Evolutionary conservation across 2,329 filamentous ascomycete genomes (phyloP).

Genomic region (Alternaria panax): DNA sequence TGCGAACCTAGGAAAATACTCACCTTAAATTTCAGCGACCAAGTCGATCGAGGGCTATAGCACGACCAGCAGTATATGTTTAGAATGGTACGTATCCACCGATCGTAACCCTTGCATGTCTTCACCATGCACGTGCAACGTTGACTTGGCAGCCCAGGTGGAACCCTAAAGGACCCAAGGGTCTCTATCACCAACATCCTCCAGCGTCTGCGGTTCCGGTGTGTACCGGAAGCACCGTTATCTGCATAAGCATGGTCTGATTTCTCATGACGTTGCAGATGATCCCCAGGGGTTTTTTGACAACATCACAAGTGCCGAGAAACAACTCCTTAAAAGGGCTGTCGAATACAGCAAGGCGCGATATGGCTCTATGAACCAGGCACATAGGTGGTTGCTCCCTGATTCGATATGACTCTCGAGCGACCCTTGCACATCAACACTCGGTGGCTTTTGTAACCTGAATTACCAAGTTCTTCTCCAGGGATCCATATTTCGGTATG

Average conservation of each 20-base stretch:
- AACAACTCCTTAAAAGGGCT: not conserved
- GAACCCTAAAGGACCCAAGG: not conserved
- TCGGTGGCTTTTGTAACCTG: conserved; percentile 3
- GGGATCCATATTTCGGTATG: conserved; percentile 10
- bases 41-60: not conserved
- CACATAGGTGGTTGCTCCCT: not conserved
- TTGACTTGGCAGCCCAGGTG: not conserved
- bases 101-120: not conserved
- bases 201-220: not conserved
- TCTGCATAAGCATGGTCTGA: not conserved
- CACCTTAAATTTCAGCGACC: not conserved
- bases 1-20: not conserved
- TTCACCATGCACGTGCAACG: conserved; percentile 1
- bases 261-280: not conserved
- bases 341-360: not conserved
- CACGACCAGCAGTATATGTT: not conserved
- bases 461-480: conserved; percentile 1
- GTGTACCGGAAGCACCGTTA: not conserved
- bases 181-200: not conserved
- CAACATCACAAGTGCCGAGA: not conserved
- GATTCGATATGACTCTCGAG: not conserved
- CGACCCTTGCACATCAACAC: conserved; percentile 1
- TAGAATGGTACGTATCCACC: not conserved
- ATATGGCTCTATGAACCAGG: not conserved
- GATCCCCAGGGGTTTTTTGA: not conserved